A percentile compares a stretch with the other conserved stretches of the same genome.
Evolutionary conservation across 495 filamentous ascomycete species (phyloP).

Genomic region (Xylaria scruposa): DNA sequence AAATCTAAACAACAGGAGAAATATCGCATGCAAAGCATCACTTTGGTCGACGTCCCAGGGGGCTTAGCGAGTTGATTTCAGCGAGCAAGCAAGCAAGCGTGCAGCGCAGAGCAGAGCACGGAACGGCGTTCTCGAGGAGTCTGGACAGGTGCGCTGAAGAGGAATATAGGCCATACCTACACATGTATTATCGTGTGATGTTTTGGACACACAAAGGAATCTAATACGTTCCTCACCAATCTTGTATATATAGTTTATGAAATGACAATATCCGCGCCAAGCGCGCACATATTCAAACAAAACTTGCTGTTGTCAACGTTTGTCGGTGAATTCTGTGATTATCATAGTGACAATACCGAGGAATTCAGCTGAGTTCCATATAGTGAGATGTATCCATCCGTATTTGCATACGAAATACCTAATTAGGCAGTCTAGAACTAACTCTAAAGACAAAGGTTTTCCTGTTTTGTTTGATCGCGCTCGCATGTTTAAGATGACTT

Average conservation of each 20-base stretch:
- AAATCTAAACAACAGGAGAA: background rate
- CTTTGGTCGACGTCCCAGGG: background rate
- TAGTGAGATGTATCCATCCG: too few relatives aligned
- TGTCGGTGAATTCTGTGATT: background rate
- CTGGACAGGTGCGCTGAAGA: constrained; percentile 9
- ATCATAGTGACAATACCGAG: too few relatives aligned
- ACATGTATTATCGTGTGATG: constrained; percentile 15
- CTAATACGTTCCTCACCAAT: background rate
- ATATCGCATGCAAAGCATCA: constrained; percentile 2
- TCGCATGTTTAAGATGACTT: background rate
- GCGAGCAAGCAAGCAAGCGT: constrained; percentile 5
- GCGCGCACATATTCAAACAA: constrained; percentile 17
- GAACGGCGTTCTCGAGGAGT: constrained; percentile 20
- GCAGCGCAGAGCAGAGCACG: constrained; percentile 2
- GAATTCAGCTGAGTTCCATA: too few relatives aligned
- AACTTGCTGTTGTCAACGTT: background rate
- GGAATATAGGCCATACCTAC: constrained; percentile 1
- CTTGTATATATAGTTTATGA: constrained; percentile 39
- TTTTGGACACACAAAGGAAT: background rate
- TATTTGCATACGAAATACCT: too few relatives aligned
- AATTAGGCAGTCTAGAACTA: too few relatives aligned
- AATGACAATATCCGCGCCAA: constrained; percentile 25
- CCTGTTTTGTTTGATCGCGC: too few relatives aligned
- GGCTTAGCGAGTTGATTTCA: constrained; percentile 10
- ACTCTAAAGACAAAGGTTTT: too few relatives aligned